Percentiles rank a stretch among this genome's conserved stretches.
Conservation (phyloP, 768 basidiomycete genomes). For the Mycena kentingensis region DNA sequence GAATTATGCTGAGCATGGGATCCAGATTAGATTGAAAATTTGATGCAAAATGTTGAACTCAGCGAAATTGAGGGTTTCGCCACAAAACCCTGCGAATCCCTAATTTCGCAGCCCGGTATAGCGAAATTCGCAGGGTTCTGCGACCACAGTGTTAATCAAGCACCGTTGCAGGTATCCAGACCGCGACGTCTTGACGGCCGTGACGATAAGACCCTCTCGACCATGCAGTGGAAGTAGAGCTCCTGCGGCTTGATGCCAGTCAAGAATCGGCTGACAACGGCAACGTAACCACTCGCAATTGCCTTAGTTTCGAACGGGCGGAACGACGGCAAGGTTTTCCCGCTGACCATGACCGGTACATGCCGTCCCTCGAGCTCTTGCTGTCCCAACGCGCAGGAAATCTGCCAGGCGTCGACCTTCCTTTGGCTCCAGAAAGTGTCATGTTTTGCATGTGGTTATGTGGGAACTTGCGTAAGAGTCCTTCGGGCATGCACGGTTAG, state of each 20-base stretch:
- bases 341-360: constrained; percentile 98
- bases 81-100: too few relatives aligned
- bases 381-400: constrained; percentile 96
- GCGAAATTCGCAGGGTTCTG: too few relatives aligned
- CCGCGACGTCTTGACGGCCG: constrained; percentile 97
- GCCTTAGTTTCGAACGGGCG: constrained; percentile 97
- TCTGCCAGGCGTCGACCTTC: constrained; percentile 98
- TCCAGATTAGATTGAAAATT: too few relatives aligned
- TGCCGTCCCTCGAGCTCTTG: constrained; percentile 98
- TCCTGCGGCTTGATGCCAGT: constrained; percentile 98
- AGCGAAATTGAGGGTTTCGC: too few relatives aligned
- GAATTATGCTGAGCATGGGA: too few relatives aligned
- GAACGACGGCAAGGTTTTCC: constrained; percentile 97
- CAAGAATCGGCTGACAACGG: constrained; percentile 97
- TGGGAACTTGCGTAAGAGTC: constrained; percentile 91
- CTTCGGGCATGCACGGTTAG: constrained; percentile 81
- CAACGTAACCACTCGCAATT: constrained; percentile 96
- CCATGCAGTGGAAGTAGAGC: constrained; percentile 99
- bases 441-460: constrained; percentile 99
- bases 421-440: constrained; percentile 98
- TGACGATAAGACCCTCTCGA: constrained; percentile 97
- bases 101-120: too few relatives aligned
- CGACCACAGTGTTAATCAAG: too few relatives aligned
- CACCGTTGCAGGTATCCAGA: constrained; percentile 98
- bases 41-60: too few relatives aligned